Percentiles rank a stretch among this genome's conserved stretches.
Conservation (phyloP, 2,329 filamentous ascomycete genomes). For the Arthrobotrys iridis region DNA sequence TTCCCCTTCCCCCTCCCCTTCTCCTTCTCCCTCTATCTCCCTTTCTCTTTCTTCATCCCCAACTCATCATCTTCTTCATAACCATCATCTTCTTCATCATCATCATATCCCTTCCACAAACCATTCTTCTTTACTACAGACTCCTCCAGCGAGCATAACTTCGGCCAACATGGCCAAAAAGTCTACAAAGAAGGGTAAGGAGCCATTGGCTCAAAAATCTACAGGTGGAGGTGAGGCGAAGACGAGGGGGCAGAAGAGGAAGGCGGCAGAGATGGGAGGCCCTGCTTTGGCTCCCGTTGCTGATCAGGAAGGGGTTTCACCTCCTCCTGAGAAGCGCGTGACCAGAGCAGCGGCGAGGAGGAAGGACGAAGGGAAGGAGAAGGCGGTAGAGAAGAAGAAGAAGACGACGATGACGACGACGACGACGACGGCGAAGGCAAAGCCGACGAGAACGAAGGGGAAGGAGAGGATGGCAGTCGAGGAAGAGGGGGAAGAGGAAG, state of each 20-base stretch:
- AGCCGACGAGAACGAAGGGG: no score
- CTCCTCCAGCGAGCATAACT: background rate
- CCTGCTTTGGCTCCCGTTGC: conserved; percentile 13
- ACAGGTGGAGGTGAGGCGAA: conserved; percentile 9
- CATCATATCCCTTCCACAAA: conserved; percentile 1
- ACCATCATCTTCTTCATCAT: background rate
- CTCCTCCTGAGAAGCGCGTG: conserved; percentile 47
- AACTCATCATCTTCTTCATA: background rate
- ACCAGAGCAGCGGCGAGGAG: conserved; percentile 38
- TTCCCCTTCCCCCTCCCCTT: conserved; percentile 30
- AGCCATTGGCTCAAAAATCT: conserved; percentile 24
- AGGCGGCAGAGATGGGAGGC: conserved; percentile 43
- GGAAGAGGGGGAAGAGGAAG: conserved; percentile 7
- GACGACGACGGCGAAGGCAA: background rate
- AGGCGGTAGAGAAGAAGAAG: conserved; percentile 22
- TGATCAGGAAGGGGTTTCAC: conserved; percentile 22
- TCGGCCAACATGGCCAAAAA: conserved; percentile 14
- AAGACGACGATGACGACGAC: conserved; percentile 5
- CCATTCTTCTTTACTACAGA: conserved; percentile 10
- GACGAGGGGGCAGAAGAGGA: conserved; percentile 47
- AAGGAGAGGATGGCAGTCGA: background rate
- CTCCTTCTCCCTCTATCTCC: conserved; percentile 29
- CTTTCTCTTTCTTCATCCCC: conserved; percentile 23
- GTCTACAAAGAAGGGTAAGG: conserved; percentile 3
- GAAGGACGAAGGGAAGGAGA: conserved; percentile 12